phyloP scores from a whole-genome alignment of 306 rosid genomes.

The Albizia julibrissin region DNA sequence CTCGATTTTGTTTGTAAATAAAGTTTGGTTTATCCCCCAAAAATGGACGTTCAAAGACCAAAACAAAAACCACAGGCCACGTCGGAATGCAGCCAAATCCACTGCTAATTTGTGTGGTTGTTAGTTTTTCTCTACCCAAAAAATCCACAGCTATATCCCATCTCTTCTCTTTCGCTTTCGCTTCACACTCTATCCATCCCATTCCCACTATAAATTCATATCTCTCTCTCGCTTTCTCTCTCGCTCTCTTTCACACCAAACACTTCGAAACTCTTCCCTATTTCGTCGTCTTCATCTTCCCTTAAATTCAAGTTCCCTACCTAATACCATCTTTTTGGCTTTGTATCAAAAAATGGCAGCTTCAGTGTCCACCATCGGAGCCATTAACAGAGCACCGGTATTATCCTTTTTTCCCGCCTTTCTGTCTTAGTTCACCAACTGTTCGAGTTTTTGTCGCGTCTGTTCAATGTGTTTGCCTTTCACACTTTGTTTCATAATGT shows the following conservation, averaged over 20 bases:
- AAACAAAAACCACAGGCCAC: constrained; percentile 31
- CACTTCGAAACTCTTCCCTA: constrained; percentile 22
- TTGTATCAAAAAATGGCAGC: constrained; percentile 53
- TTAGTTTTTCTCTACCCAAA: constrained; percentile 32
- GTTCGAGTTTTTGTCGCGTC: constrained; percentile 5
- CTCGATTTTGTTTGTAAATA: constrained; percentile 37
- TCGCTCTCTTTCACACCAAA: constrained; percentile 25
- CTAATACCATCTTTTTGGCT: background rate
- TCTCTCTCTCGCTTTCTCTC: constrained; percentile 28
- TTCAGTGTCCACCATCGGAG: constrained; percentile 58
- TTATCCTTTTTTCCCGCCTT: constrained; percentile 24
- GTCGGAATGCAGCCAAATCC: constrained; percentile 25
- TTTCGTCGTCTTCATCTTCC: constrained; percentile 28
- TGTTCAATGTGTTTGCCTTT: constrained; percentile 3
- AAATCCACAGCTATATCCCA: constrained; percentile 27
- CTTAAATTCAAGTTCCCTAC: background rate
- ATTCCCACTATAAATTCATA: constrained; percentile 35
- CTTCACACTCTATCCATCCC: background rate
- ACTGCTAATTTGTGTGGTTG: constrained; percentile 35
- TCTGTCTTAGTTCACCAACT: background rate
- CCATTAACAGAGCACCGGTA: constrained; percentile 60
- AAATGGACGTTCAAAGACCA: background rate
- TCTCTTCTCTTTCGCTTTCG: constrained; percentile 4
- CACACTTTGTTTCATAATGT: background rate
- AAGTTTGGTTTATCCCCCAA: background rate